Evolutionary conservation across 2,329 filamentous ascomycete genomes (phyloP).

Genomic region (Aspergillus fumigatiaffinis): DNA sequence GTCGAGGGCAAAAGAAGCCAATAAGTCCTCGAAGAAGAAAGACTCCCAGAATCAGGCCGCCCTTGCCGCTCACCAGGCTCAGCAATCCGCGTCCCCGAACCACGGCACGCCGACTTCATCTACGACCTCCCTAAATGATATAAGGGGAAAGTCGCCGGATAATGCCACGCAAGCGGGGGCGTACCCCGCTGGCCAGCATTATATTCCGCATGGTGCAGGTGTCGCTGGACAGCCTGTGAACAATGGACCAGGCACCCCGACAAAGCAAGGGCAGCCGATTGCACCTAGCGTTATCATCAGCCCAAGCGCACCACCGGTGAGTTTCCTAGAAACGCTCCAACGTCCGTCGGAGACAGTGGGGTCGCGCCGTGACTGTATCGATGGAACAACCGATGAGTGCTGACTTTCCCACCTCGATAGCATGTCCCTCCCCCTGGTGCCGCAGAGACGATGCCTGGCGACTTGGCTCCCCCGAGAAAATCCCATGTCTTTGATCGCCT

Average conservation of each 20-base stretch:
- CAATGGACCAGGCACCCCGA: constrained; percentile 58
- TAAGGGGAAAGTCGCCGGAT: constrained; percentile 69
- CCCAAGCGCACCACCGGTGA: constrained; percentile 86
- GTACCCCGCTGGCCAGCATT: constrained; percentile 35
- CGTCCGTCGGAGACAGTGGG: not conserved
- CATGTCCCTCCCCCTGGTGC: constrained; percentile 90
- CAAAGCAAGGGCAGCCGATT: constrained; percentile 58
- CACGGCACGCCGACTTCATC: constrained; percentile 81
- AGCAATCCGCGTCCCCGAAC: constrained; percentile 58
- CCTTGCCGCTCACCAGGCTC: constrained; percentile 42
- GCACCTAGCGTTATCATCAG: constrained; percentile 92
- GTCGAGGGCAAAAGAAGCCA: constrained; percentile 81
- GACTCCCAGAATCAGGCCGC: constrained; percentile 62
- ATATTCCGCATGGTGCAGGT: constrained; percentile 33
- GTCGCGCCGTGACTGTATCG: not conserved
- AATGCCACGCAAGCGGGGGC: constrained; percentile 31
- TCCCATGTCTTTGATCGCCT: constrained; percentile 83
- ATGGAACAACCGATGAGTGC: not conserved
- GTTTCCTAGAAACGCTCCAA: constrained; percentile 8
- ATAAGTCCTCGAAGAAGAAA: constrained; percentile 72
- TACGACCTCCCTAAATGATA: constrained; percentile 78
- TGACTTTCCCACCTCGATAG: constrained; percentile 42
- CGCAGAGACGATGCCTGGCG: constrained; percentile 96
- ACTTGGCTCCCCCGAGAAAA: constrained; percentile 94
- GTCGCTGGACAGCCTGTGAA: constrained; percentile 33